Evolutionary conservation across 73 alveolate genomes (phyloP).

Genomic region (Paramecium tetraurelia): DNA sequence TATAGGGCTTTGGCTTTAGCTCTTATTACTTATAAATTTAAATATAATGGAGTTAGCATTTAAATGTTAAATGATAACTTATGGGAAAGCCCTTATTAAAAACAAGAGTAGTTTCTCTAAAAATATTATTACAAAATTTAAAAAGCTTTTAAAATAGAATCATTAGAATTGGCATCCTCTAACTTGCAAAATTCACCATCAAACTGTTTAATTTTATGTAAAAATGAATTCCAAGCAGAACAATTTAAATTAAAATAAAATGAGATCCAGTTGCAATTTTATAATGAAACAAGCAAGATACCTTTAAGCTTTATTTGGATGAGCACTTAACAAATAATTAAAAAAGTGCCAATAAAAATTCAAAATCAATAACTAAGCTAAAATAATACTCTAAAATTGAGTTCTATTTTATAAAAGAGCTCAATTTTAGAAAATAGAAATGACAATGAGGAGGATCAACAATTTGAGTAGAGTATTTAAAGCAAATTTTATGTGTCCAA

Average conservation of each 20-base stretch:
- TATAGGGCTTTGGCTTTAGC: conserved; percentile 21
- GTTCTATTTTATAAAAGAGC: neutral
- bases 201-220: neutral
- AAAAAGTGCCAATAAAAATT: neutral
- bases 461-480: neutral
- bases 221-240: neutral
- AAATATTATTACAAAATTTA: neutral
- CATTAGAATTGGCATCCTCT: neutral
- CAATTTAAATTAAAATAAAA: neutral
- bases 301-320: neutral
- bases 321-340: neutral
- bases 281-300: neutral
- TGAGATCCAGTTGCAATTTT: neutral
- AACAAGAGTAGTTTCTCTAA: neutral
- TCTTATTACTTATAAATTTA: conserved; percentile 30
- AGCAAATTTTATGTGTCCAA: neutral
- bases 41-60: neutral
- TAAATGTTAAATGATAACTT: neutral
- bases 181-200: neutral
- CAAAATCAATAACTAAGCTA: neutral
- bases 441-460: neutral
- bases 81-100: neutral
- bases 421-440: neutral
- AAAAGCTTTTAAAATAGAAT: conserved; percentile 7
- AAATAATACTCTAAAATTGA: neutral